Base-by-base conservation (phyloP, 768 basidiomycete genomes). In the Rickenella mellea region DNA sequence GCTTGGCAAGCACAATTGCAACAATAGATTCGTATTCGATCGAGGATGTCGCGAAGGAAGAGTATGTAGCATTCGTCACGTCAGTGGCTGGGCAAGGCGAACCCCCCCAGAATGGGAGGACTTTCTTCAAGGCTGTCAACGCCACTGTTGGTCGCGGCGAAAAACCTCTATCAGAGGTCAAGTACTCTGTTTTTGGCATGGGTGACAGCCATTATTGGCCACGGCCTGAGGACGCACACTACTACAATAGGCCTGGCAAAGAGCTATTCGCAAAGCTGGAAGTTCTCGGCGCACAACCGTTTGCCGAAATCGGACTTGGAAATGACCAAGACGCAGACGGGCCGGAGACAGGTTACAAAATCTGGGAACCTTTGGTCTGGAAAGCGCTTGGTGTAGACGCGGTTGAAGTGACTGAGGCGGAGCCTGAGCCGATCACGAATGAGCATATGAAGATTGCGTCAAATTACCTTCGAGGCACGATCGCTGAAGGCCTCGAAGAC, bases 191-290 rank as follows among this genome's bases (percentile, higher is more conserved):
- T 32, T 96, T 98, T 51, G 94, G 71, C 37, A 84, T 99, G 79
- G 96, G 96, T 47, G 96, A 99, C 61, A 93, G 86, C 59, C 93
- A 96, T 64, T 99, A 99, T 67, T 99, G 96, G 96, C 96, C 96
- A 7, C 77, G 96, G 30, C 74, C 86, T 14, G 92, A 98, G 61
- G 96, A 98, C 55, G 83, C 82, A n/a, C 86, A 90, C 53, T 98
- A 94, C 63, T 99, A 97, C 71, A 99, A 98, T 73, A 96, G 91
- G 63, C 81, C 94, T 0, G 76, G 80, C 14, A 93, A 91, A 63
- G 94, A 98, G 48, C 78, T 98, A 40, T 82, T 92, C 63, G 65
- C 71, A 19, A 80, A 80, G 14, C 68, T 98, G 14, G 78, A 81
- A 56, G 73, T 74, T 40, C 76, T 96, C 33, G 89, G 91, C 31